A percentile compares a stretch with the other conserved stretches of the same genome.
Conservation (phyloP, 768 basidiomycete species). For the Leucocoprinus birnbaumii region DNA sequence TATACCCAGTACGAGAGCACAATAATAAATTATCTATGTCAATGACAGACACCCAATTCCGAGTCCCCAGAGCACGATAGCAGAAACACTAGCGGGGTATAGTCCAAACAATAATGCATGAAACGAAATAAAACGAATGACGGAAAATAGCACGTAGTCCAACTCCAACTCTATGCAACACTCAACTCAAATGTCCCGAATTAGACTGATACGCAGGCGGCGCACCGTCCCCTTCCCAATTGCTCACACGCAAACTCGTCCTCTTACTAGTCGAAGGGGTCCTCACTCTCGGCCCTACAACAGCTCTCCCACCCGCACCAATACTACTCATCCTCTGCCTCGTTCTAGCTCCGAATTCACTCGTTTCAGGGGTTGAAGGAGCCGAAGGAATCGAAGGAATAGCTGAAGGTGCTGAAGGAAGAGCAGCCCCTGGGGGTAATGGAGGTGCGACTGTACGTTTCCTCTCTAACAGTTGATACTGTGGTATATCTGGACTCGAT, state of each 20-base stretch:
- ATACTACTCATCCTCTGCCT: neutral
- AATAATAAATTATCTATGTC: too few species aligned
- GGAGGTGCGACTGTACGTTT: neutral
- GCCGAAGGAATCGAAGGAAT: neutral
- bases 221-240: neutral
- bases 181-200: neutral
- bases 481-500: neutral
- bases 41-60: too few species aligned
- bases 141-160: too few species aligned
- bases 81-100: too few species aligned
- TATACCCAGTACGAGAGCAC: too few species aligned
- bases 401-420: neutral
- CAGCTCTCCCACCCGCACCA: neutral
- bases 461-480: neutral
- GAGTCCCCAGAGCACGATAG: too few species aligned
- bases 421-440: constrained; percentile 5
- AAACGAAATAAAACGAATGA: too few species aligned
- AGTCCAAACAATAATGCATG: too few species aligned
- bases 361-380: neutral
- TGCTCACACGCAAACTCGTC: neutral
- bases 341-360: neutral
- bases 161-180: too few species aligned
- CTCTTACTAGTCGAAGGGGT: neutral
- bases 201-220: neutral
- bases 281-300: neutral